Base-by-base conservation (phyloP, 2,329 filamentous ascomycete genomes). In the Zymoseptoria crescenta region DNA sequence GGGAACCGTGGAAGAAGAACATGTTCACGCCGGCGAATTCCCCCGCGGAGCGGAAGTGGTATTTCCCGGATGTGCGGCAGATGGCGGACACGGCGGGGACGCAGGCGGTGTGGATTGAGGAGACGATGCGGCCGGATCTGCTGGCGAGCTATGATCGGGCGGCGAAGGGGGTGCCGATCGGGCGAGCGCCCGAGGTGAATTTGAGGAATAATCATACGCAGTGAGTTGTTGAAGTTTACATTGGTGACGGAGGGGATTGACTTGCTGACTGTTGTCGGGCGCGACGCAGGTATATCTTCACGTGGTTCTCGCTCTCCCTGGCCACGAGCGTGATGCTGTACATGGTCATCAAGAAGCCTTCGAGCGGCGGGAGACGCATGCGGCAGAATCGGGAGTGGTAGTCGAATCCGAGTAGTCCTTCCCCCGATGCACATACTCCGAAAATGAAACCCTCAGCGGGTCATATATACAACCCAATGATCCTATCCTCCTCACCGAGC, bases 1-100 rank as follows among this genome's bases (percentile, higher is more conserved):
- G 94, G 60, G 85, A 94, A 76, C 93, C 93, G 8, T 96, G 90
- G 84, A 94, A 96, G 82, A 96, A 93, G 81, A 99, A 99, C 74
- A 88, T 92, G 83, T 99, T 99, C 74, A 99, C 94, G 58, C 94
- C 94, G 0, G 86, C 88, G 0, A 99, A 99, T 69, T 80, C 84
- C 67, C 93, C 93, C 0, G 87, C 92, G 66, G 85, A 86, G 70
- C 84, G 87, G 60, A 87, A 91, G 74, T 99, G 95, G 73, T 96
- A 96, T 76, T 99, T 99, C 70, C 93, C 94, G 0, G 93, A 96
- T 74, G 90, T 99, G 24, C 75, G 82, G 68, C 85, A 96, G 79
- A 99, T 99, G 94, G 94, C 94, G 1, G 80, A 79, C 62, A 75
- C 91, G 72, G 86, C 86, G 24, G 90, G 89, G 1, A 92, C 88